Evolutionary conservation across 2,329 filamentous ascomycete species (phyloP).

Genomic region (Decorospora gaudefroyi): DNA sequence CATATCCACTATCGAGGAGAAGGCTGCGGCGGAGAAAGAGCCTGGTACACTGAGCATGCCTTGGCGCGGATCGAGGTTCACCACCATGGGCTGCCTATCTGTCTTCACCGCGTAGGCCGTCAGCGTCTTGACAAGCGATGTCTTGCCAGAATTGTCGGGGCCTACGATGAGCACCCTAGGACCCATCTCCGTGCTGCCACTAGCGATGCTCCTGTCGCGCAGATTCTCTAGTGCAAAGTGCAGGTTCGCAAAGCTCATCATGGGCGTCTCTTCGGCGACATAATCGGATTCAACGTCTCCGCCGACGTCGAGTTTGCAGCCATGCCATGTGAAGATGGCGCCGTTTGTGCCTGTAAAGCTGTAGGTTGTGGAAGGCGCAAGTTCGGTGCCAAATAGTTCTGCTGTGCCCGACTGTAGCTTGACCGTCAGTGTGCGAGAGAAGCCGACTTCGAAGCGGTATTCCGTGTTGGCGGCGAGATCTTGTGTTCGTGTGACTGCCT

Average conservation of each 20-base stretch:
- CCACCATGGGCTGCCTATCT: slow-evolving; percentile 74
- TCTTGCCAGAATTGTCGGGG: slow-evolving; percentile 79
- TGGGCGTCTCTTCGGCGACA: slow-evolving; percentile 76
- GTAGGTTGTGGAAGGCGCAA: slow-evolving; percentile 79
- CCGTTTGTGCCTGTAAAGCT: slow-evolving; percentile 80
- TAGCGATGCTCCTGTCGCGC: slow-evolving; percentile 62
- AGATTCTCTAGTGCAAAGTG: slow-evolving; percentile 83
- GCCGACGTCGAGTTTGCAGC: slow-evolving; percentile 80
- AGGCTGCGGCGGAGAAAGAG: slow-evolving; percentile 82
- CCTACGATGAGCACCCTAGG: slow-evolving; percentile 87
- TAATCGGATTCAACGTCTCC: slow-evolving; percentile 71
- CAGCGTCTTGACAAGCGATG: slow-evolving; percentile 74
- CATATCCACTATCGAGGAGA: slow-evolving; percentile 84
- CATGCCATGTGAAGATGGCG: slow-evolving; percentile 90
- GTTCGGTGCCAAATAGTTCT: slow-evolving; percentile 93
- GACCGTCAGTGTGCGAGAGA: slow-evolving; percentile 44
- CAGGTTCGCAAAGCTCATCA: slow-evolving; percentile 79
- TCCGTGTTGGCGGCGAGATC: slow-evolving; percentile 53
- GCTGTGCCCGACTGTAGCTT: slow-evolving; percentile 79
- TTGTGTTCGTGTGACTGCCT: slow-evolving; percentile 44
- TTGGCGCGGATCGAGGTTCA: slow-evolving; percentile 84
- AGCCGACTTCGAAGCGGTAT: slow-evolving; percentile 51
- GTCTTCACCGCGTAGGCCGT: slow-evolving; percentile 77
- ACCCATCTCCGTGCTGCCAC: slow-evolving; percentile 55
- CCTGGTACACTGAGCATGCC: slow-evolving; percentile 63